Evolutionary conservation across 2,329 filamentous ascomycete genomes (phyloP).

Genomic region (Colletotrichum incanum): DNA sequence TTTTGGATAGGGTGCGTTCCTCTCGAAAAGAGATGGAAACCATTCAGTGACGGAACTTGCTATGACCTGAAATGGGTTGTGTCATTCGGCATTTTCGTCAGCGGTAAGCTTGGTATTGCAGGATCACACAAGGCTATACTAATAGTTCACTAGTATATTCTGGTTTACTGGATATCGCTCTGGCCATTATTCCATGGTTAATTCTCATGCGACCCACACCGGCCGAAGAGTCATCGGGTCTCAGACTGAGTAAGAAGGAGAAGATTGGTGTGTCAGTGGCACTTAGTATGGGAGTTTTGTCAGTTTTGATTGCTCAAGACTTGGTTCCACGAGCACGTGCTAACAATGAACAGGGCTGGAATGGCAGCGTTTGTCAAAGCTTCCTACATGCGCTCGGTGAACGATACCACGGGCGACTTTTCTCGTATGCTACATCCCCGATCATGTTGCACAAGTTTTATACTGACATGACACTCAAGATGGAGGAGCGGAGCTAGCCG

Average conservation of each 20-base stretch:
- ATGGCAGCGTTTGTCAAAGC: conserved; percentile 44
- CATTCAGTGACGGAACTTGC: conserved; percentile 34
- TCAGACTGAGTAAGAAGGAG: conserved; percentile 49
- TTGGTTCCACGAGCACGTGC: not conserved
- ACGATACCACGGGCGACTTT: conserved; percentile 34
- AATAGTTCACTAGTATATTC: conserved; percentile 46
- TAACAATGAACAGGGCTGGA: conserved; percentile 37
- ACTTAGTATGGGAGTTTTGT: conserved; percentile 51
- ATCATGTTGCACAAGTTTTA: not conserved
- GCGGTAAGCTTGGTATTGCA: not conserved
- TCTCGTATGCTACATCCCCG: conserved; percentile 18
- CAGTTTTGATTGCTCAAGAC: not conserved
- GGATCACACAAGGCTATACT: not conserved
- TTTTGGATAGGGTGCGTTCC: conserved; percentile 47
- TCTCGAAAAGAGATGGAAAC: conserved; percentile 43
- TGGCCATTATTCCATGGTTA: conserved; percentile 57
- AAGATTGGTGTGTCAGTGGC: conserved; percentile 55
- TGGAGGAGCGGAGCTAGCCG: conserved; percentile 33
- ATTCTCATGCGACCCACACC: conserved; percentile 50
- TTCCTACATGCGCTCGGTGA: conserved; percentile 37
- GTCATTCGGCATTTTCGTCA: conserved; percentile 42
- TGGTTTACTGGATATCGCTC: conserved; percentile 54
- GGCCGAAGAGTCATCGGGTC: conserved; percentile 32
- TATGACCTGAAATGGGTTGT: conserved; percentile 40
- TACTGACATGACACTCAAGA: conserved; percentile 47